phyloP scores from a whole-genome alignment of 257 asterid genomes.

The Prunella vulgaris region DNA sequence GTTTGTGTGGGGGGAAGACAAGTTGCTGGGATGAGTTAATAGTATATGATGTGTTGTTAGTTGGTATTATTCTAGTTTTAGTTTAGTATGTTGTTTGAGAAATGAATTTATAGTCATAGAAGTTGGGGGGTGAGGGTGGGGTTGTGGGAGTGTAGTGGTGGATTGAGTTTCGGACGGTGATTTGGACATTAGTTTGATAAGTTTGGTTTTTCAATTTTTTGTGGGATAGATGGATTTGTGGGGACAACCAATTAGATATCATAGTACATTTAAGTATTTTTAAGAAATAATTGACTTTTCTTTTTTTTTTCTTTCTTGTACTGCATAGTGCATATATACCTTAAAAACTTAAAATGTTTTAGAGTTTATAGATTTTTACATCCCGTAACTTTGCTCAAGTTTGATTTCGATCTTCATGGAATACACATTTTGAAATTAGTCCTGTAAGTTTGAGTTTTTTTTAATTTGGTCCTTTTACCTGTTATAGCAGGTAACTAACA shows the following conservation, averaged over 20 bases:
- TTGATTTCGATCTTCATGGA: too few relatives aligned
- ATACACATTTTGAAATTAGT: too few relatives aligned
- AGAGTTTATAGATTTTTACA: too few relatives aligned
- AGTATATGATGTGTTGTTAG: background rate
- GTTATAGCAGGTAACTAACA: too few relatives aligned
- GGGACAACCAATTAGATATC: background rate
- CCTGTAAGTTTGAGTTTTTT: too few relatives aligned
- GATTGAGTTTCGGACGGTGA: conserved; percentile 14
- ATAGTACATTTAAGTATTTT: background rate
- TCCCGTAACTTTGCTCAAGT: too few relatives aligned
- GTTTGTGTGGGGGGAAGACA: background rate
- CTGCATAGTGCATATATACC: too few relatives aligned
- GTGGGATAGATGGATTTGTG: conserved; percentile 11
- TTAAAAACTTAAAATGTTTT: too few relatives aligned
- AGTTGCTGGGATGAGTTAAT: too few relatives aligned
- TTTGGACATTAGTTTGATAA: background rate
- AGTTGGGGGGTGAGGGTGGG: background rate
- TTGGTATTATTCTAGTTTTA: background rate
- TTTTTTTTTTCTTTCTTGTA: background rate
- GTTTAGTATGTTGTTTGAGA: background rate
- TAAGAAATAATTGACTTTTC: background rate
- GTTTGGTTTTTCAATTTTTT: background rate
- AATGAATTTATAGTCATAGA: conserved; percentile 8
- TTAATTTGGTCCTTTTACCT: too few relatives aligned
- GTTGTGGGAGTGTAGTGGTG: background rate